phyloP scores from a whole-genome alignment of 2,329 filamentous ascomycete species.

The Colletotrichum tropicale region DNA sequence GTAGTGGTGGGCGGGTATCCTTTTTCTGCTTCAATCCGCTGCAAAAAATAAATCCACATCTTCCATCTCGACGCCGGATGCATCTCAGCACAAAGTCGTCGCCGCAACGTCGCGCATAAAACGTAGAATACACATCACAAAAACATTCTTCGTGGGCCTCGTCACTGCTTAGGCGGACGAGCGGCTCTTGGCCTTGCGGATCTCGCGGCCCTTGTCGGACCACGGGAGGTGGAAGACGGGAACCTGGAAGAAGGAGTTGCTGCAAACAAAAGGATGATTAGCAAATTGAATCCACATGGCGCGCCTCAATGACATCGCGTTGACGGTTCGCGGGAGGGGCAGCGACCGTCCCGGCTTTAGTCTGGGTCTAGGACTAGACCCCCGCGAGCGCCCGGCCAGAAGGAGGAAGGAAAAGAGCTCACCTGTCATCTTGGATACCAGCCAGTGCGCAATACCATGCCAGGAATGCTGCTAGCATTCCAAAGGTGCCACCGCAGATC shows the following conservation, averaged over 20 bases:
- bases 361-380: background rate
- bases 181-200: conserved; percentile 55
- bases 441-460: conserved; percentile 90
- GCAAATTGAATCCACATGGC: conserved; percentile 1
- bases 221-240: conserved; percentile 95
- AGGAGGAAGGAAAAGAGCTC: conserved; percentile 29
- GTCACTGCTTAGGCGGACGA: conserved; percentile 26
- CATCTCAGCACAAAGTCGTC: background rate
- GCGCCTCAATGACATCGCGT: background rate
- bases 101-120: background rate
- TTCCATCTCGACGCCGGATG: background rate
- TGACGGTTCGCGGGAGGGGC: background rate
- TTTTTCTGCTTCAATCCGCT: background rate
- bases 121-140: background rate
- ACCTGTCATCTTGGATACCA: conserved; percentile 77
- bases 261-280: conserved; percentile 42
- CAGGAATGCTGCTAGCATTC: conserved; percentile 79
- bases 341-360: background rate
- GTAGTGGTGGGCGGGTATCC: background rate
- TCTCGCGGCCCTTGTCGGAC: conserved; percentile 77
- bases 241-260: conserved; percentile 87
- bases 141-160: background rate
- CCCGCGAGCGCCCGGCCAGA: background rate
- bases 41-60: background rate
- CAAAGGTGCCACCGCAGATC: conserved; percentile 79